Conservation (phyloP, 2,329 filamentous ascomycete genomes). For the Pseudogymnoascus sp. region DNA sequence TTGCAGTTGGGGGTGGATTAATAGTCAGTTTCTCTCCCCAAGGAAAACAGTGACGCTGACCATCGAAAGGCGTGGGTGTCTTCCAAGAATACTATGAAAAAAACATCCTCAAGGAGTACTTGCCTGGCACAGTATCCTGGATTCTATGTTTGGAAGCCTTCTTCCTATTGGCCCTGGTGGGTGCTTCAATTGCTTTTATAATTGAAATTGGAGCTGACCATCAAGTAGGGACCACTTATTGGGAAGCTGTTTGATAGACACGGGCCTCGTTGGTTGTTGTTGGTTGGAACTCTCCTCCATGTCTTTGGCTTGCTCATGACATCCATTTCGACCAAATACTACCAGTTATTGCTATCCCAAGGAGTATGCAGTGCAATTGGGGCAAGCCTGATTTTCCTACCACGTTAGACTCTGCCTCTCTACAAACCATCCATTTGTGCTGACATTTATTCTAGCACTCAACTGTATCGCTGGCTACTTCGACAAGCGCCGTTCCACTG, state of each 20-base stretch:
- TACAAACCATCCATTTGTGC: neutral
- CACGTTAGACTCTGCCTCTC: neutral
- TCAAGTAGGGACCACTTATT: slow-evolving; percentile 31
- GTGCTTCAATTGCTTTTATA: slow-evolving; percentile 32
- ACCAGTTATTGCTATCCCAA: slow-evolving; percentile 33
- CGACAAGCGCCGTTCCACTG: slow-evolving; percentile 30
- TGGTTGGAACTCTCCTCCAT: slow-evolving; percentile 25
- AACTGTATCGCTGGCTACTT: slow-evolving; percentile 24
- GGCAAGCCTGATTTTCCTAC: slow-evolving; percentile 30
- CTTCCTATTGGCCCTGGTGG: slow-evolving; percentile 34
- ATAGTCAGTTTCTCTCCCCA: neutral
- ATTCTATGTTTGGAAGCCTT: slow-evolving; percentile 45
- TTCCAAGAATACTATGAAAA: slow-evolving; percentile 50
- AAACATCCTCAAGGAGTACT: slow-evolving; percentile 37
- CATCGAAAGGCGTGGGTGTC: slow-evolving; percentile 35
- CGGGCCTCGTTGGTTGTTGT: slow-evolving; percentile 47
- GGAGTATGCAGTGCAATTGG: slow-evolving; percentile 34
- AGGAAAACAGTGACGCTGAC: neutral
- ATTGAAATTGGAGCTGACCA: neutral
- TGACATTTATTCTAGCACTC: slow-evolving; percentile 29
- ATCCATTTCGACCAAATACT: slow-evolving; percentile 29
- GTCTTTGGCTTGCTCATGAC: slow-evolving; percentile 30
- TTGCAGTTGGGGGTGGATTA: slow-evolving; percentile 38
- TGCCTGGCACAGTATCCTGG: slow-evolving; percentile 46
- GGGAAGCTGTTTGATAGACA: slow-evolving; percentile 53